A percentile compares a stretch with the other conserved stretches of the same genome.
These are phyloP conservation scores for Fusarium haematococcum DNA, from an alignment of 2,329 filamentous ascomycete genomes.

Conservation along the genomic window DNA sequence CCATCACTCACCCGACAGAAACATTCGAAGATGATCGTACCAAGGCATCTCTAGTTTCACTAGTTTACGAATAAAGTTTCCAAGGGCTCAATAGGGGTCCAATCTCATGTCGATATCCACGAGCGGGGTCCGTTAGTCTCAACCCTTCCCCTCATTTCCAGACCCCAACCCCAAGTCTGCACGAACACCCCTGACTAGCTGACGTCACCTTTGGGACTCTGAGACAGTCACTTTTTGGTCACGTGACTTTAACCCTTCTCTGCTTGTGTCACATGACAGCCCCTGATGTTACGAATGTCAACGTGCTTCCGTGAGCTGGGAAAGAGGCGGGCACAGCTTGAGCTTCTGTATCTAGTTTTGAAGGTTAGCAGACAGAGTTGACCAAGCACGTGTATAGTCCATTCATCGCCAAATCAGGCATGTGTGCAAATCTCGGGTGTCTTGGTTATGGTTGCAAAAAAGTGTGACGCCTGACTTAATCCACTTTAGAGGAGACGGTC, in stretches of 20 bases:
- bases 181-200: neutral
- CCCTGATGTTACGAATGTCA: neutral
- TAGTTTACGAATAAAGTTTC: neutral
- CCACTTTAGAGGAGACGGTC: rapidly evolving
- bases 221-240: neutral
- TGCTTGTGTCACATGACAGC: neutral
- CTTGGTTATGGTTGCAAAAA: neutral
- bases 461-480: no score
- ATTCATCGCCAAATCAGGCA: neutral
- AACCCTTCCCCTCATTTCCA: neutral
- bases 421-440: neutral
- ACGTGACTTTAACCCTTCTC: neutral
- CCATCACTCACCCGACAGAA: neutral
- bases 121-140: neutral
- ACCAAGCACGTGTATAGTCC: neutral
- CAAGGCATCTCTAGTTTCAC: neutral
- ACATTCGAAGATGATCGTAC: neutral
- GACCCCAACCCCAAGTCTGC: neutral
- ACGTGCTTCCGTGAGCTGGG: neutral
- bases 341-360: neutral
- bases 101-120: neutral
- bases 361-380: neutral
- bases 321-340: neutral
- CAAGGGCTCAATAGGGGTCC: neutral
- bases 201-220: neutral